These are phyloP conservation scores for Boechera stricta DNA, from an alignment of 345 rosid species.

Conservation along the genomic window DNA sequence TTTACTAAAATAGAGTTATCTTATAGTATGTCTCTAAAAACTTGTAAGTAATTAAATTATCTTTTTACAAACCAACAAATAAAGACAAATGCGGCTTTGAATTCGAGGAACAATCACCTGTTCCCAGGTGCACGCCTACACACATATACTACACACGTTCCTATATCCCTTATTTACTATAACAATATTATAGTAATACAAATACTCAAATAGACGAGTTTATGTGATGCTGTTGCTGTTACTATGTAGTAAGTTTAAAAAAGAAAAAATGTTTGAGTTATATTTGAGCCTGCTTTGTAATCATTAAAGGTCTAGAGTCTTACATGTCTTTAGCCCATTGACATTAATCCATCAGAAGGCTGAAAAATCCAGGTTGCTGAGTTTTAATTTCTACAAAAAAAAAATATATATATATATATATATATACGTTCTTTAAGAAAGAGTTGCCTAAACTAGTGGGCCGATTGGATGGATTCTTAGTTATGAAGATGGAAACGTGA, in stretches of 20 bases:
- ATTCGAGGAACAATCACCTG: slow-evolving; percentile 39
- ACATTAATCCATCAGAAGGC: background rate
- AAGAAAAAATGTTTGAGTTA: no score
- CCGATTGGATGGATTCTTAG: no score
- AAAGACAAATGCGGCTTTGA: slow-evolving; percentile 21
- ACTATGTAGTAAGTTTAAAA: background rate
- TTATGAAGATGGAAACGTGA: no score
- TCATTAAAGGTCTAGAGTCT: background rate
- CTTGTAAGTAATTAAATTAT: background rate
- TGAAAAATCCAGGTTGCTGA: background rate
- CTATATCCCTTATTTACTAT: background rate
- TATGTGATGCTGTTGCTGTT: slow-evolving; percentile 3
- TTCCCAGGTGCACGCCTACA: slow-evolving; percentile 36
- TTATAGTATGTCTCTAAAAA: slow-evolving; percentile 6
- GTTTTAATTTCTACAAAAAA: background rate
- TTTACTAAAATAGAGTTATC: slow-evolving; percentile 28
- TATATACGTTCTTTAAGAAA: background rate
- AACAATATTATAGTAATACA: slow-evolving; percentile 4
- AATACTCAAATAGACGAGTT: background rate
- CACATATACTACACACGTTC: slow-evolving; percentile 27
- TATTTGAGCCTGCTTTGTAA: background rate
- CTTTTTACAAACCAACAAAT: background rate
- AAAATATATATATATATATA: no score
- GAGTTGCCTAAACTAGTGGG: background rate
- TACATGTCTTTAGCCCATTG: slow-evolving; percentile 5